Evolutionary conservation across 257 asterid species (phyloP).

Genomic region (Paraleonurus japonicus): DNA sequence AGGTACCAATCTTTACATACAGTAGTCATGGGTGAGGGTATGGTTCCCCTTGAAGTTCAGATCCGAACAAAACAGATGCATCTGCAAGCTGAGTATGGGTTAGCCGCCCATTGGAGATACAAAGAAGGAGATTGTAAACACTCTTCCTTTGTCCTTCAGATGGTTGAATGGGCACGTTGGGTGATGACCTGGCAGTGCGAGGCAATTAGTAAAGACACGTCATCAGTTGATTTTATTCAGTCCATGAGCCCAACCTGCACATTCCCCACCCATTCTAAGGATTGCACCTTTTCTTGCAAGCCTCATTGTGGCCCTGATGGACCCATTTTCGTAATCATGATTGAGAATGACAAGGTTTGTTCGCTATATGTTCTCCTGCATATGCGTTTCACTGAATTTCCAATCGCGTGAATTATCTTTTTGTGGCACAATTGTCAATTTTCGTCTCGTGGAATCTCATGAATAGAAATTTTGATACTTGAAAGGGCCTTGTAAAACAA

Average conservation of each 20-base stretch:
- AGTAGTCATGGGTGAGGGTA: slow-evolving; percentile 69
- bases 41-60: slow-evolving; percentile 91
- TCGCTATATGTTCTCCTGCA: neutral
- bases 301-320: slow-evolving; percentile 70
- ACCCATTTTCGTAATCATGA: slow-evolving; percentile 75
- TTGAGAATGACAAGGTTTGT: slow-evolving; percentile 90
- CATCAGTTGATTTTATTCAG: slow-evolving; percentile 48
- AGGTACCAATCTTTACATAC: slow-evolving; percentile 94
- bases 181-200: slow-evolving; percentile 95
- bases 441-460: neutral
- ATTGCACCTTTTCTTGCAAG: slow-evolving; percentile 76
- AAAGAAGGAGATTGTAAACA: slow-evolving; percentile 86
- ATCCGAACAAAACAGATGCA: slow-evolving; percentile 97
- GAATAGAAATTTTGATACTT: neutral
- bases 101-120: slow-evolving; percentile 98
- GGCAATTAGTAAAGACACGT: slow-evolving; percentile 58
- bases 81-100: slow-evolving; percentile 95
- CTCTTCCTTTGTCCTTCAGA: slow-evolving; percentile 80
- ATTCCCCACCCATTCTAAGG: slow-evolving; percentile 78
- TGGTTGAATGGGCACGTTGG: slow-evolving; percentile 99
- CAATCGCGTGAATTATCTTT: neutral
- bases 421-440: too few relatives aligned
- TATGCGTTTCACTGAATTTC: neutral
- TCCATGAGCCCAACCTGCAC: slow-evolving; percentile 67
- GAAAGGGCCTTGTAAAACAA: neutral